phyloP scores from a whole-genome alignment of 805 yeast species.

The Torulaspora delbrueckii region DNA sequence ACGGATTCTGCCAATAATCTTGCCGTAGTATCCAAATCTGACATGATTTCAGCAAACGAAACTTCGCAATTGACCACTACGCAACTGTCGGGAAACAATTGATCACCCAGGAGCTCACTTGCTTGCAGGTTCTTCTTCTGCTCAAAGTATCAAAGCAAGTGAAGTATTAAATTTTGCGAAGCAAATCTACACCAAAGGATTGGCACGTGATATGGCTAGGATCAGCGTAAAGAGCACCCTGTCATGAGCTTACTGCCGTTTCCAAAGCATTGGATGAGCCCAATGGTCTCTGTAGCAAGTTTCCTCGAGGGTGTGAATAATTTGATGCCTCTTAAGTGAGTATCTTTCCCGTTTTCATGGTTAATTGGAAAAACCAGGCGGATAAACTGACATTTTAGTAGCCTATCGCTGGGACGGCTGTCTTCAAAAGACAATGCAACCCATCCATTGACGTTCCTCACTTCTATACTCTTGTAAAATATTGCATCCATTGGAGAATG shows the following conservation, averaged over 20 bases:
- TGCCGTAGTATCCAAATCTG: slow-evolving; percentile 51
- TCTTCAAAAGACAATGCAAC: slow-evolving; percentile 26
- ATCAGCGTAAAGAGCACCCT: slow-evolving; percentile 10
- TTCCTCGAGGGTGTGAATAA: slow-evolving; percentile 18
- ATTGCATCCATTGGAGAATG: slow-evolving; percentile 28
- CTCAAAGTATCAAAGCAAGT: not conserved
- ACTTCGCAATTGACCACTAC: not conserved
- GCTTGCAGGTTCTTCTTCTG: too few species aligned
- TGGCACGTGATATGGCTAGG: not conserved
- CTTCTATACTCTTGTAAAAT: slow-evolving; percentile 26
- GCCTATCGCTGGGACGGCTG: slow-evolving; percentile 20
- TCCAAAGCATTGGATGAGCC: slow-evolving; percentile 9
- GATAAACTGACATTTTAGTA: slow-evolving; percentile 30
- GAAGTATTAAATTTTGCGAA: slow-evolving; percentile 2
- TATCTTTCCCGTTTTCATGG: slow-evolving; percentile 94
- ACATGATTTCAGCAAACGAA: slow-evolving; percentile 24
- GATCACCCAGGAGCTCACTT: not conserved
- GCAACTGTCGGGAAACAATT: not conserved
- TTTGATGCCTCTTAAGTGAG: slow-evolving; percentile 75
- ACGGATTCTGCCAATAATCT: slow-evolving; percentile 58
- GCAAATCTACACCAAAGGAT: not conserved
- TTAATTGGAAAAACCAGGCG: slow-evolving; percentile 41
- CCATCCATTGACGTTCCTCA: slow-evolving; percentile 33
- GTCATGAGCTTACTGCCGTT: slow-evolving; percentile 8
- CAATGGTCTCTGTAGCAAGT: slow-evolving; percentile 10